Conservation (phyloP, 1,284 basidiomycete genomes). For the Leccinum angustisporum region DNA sequence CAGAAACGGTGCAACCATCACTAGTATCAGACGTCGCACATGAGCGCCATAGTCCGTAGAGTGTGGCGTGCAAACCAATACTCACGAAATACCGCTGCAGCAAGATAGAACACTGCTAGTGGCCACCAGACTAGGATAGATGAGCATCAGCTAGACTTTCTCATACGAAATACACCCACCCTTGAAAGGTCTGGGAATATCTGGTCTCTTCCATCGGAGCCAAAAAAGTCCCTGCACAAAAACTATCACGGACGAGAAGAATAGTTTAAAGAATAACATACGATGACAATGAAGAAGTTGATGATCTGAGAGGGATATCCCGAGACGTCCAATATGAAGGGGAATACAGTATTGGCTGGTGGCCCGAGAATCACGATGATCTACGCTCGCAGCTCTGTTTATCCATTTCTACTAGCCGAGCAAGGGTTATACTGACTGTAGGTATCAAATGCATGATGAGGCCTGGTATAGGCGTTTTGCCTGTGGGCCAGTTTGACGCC, state of each 20-base stretch:
- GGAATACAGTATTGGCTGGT: constrained; percentile 46
- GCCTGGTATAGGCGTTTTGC: constrained; percentile 38
- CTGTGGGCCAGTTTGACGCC: constrained; percentile 40
- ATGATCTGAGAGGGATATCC: constrained; percentile 59
- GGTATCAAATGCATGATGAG: constrained; percentile 37
- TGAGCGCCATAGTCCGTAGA: neutral
- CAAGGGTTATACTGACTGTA: constrained; percentile 16
- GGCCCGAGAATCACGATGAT: constrained; percentile 49
- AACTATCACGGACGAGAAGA: neutral
- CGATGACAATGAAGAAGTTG: constrained; percentile 54
- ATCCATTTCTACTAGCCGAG: neutral
- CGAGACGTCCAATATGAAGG: constrained; percentile 57
- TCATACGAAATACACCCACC: constrained; percentile 30
- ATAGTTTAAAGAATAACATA: constrained; percentile 19
- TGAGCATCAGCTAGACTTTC: neutral
- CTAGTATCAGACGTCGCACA: constrained; percentile 26
- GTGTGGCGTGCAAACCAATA: neutral
- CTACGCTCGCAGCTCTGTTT: constrained; percentile 27
- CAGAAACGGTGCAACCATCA: constrained; percentile 57
- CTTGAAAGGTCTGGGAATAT: constrained; percentile 54
- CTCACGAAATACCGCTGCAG: constrained; percentile 51
- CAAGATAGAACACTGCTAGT: constrained; percentile 55
- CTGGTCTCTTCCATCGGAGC: constrained; percentile 51
- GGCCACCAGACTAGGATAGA: constrained; percentile 51
- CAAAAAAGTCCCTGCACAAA: constrained; percentile 52